Evolutionary conservation across 148 eudicot genomes (phyloP).

Genomic region (Arbutus unedo): DNA sequence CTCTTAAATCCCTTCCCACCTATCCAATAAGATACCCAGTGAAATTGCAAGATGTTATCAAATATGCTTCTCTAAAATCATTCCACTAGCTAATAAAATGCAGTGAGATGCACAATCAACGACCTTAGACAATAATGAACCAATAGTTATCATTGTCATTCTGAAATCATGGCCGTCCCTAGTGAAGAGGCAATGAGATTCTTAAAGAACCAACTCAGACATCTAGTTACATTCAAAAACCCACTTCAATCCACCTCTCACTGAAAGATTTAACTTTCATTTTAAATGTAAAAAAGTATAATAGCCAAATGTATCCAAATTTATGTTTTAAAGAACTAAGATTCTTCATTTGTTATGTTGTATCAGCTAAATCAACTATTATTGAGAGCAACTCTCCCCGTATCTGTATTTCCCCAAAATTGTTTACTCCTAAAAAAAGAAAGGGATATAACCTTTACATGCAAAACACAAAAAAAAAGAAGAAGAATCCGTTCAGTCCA

Average conservation of each 20-base stretch:
- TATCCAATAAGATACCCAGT: neutral
- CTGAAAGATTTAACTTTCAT: neutral
- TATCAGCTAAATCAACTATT: slow-evolving; percentile 6
- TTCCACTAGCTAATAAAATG: neutral
- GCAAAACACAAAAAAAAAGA: neutral
- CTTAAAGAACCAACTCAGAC: slow-evolving; percentile 4
- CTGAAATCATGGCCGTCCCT: neutral
- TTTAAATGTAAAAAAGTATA: neutral
- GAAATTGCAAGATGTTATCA: neutral
- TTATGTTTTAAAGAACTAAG: neutral
- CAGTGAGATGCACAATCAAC: neutral
- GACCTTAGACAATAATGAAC: neutral
- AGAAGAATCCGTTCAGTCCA: neutral
- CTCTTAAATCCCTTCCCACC: neutral
- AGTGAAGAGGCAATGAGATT: neutral
- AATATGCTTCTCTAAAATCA: neutral
- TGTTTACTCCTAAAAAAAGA: neutral
- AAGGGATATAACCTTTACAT: neutral
- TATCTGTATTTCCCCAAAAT: neutral
- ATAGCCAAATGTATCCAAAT: neutral
- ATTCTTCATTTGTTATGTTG: neutral
- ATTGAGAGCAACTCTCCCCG: neutral
- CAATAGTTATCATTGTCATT: neutral
- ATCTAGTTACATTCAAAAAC: neutral
- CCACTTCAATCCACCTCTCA: neutral